Conservation (phyloP, 1,284 basidiomycete species). For the Ceratobasidium papillatum region DNA sequence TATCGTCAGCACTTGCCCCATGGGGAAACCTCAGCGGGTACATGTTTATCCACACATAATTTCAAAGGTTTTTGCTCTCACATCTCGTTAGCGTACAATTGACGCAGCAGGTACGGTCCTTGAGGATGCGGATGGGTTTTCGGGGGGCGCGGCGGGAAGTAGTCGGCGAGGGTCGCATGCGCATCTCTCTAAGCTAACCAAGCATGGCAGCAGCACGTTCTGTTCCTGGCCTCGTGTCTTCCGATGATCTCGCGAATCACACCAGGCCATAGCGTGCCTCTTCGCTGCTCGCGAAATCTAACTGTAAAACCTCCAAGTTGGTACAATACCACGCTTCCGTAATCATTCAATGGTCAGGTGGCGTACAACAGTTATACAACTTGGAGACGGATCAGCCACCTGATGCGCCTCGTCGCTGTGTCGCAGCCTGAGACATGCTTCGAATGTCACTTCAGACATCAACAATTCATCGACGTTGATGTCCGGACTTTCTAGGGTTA, state of each 20-base stretch:
- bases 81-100: neutral
- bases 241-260: slow-evolving; percentile 40
- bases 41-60: neutral
- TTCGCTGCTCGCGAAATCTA: slow-evolving; percentile 6
- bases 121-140: neutral
- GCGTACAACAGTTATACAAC: too few relatives aligned
- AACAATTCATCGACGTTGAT: neutral
- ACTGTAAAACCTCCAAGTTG: neutral
- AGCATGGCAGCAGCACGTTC: neutral
- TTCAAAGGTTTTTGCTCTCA: neutral
- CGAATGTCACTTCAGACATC: neutral
- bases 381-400: slow-evolving; percentile 16
- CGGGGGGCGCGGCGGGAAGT: slow-evolving; percentile 32
- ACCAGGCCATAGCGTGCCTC: neutral
- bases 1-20: neutral
- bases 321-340: neutral
- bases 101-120: neutral
- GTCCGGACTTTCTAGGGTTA: neutral
- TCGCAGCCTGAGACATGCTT: neutral
- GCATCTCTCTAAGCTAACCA: neutral
- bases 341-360: neutral
- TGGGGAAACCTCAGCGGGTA: slow-evolving; percentile 9
- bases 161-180: slow-evolving; percentile 29
- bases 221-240: slow-evolving; percentile 38
- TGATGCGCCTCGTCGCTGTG: neutral